A percentile compares a stretch with the other conserved stretches of the same genome.
phyloP scores from a whole-genome alignment of 768 basidiomycete genomes.

The Amanita rubescens region DNA sequence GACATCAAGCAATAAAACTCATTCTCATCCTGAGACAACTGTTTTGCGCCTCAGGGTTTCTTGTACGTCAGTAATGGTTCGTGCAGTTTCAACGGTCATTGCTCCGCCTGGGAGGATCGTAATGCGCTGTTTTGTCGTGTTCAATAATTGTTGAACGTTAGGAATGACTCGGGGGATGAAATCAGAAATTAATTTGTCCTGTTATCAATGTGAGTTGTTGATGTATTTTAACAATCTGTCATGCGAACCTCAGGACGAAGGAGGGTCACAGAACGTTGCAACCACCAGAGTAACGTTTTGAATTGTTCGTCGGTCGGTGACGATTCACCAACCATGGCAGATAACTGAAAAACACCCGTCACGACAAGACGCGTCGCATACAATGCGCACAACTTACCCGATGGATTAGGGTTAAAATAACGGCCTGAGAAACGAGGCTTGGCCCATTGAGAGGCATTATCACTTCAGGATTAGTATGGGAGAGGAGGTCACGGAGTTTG shows the following conservation, averaged over 20 bases:
- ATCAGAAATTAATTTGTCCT: slow-evolving; percentile 78
- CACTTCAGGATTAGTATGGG: slow-evolving; percentile 68
- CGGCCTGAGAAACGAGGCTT: slow-evolving; percentile 73
- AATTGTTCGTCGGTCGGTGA: slow-evolving; percentile 74
- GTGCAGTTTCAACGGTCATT: slow-evolving; percentile 57
- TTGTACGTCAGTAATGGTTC: slow-evolving; percentile 69
- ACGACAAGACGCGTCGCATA: slow-evolving; percentile 7
- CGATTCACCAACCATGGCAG: slow-evolving; percentile 66
- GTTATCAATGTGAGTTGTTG: slow-evolving; percentile 8
- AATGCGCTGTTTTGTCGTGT: slow-evolving; percentile 74
- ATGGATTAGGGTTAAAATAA: slow-evolving; percentile 76
- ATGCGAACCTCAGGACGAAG: slow-evolving; percentile 63
- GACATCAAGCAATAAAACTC: slow-evolving; percentile 4
- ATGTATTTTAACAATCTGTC: neutral
- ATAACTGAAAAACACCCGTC: slow-evolving; percentile 38
- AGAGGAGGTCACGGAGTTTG: slow-evolving; percentile 68
- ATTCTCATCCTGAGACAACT: slow-evolving; percentile 15
- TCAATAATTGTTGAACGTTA: slow-evolving; percentile 67
- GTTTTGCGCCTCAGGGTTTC: slow-evolving; percentile 53
- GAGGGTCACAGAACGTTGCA: slow-evolving; percentile 64
- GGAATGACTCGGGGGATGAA: slow-evolving; percentile 79
- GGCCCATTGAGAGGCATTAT: slow-evolving; percentile 72
- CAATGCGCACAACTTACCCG: slow-evolving; percentile 42
- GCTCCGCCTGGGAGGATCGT: slow-evolving; percentile 70
- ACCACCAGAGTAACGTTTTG: slow-evolving; percentile 82